Evolutionary conservation across 2,329 filamentous ascomycete species (phyloP), one percentile per base, ranked within the genome.

Genomic region (Fusarium sp.): DNA sequence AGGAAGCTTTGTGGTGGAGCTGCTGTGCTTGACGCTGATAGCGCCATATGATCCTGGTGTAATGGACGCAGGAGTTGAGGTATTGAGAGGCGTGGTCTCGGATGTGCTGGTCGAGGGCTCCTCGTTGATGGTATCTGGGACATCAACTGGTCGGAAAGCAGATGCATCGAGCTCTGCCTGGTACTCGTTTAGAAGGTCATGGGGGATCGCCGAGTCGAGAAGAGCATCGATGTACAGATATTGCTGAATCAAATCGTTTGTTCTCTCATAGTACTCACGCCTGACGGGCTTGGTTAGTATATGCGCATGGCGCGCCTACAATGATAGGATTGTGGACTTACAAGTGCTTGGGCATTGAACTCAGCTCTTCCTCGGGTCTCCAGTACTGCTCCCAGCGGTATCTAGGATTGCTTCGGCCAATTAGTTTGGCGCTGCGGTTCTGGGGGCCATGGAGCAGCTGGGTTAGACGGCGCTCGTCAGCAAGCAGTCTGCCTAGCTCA

Each of bases 171-270:
- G 83, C 69, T 91, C 84, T 70, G 90, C 79, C 38, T 81, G 90
- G 80, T 97, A 98, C 80, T 98, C 95, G 77, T 97, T 95, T 62
- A 98, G 90, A 46, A 98, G 85, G 75, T 95, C 91, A 77, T 97
- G 95, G 3, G 95, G 95, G n/a, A 97, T 88, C 30, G 93, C 95
- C 11, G 94, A 97, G 81, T 97, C 94, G 66, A 98, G 87, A 60
- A 98, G 85, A 55, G 91, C 89, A 81, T 98, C 95, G 74, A 98
- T 97, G 79, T 97, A 98, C 69, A 97, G 86, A 79, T 98, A 98
- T 78, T 97, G 92, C 79, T 96, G 92, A 63, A 98, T 90, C 45
- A 98, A 85, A 73, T 91, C 90, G 81, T 98, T 98, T 77, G 91
- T 95, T 45, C 93, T 89, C 83, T 97, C 91, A 77, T 98, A 97